These are phyloP conservation scores for Rhodotorula taiwanensis DNA, from an alignment of 768 basidiomycete genomes.

Conservation along the genomic window DNA sequence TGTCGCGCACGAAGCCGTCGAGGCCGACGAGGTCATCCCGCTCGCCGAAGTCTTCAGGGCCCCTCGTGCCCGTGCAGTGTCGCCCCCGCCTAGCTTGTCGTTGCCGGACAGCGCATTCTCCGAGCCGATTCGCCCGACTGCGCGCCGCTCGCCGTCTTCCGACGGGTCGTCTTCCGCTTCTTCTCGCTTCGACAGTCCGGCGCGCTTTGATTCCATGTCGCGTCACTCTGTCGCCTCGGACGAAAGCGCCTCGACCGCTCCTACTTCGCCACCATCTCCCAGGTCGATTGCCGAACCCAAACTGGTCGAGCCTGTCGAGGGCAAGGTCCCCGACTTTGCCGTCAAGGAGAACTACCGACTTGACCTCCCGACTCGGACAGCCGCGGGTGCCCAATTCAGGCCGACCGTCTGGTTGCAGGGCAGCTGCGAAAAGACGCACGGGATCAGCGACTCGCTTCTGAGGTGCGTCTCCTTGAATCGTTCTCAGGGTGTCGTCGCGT, in stretches of 20 bases:
- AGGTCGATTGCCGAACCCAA: conserved; percentile 31
- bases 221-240: neutral
- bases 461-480: conserved; percentile 41
- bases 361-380: conserved; percentile 30
- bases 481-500: neutral
- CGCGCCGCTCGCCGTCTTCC: neutral
- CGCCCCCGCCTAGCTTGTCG: conserved; percentile 9
- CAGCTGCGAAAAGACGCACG: conserved; percentile 47
- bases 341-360: conserved; percentile 51
- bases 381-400: conserved; percentile 20
- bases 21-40: conserved; percentile 20
- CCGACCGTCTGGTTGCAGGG: conserved; percentile 48
- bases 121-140: neutral
- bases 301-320: conserved; percentile 34
- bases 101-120: conserved; percentile 17
- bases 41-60: conserved; percentile 12
- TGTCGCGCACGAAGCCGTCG: conserved; percentile 46
- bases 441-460: conserved; percentile 50
- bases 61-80: neutral
- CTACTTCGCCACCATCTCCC: conserved; percentile 28
- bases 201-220: neutral
- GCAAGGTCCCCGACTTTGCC: conserved; percentile 42
- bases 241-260: conserved; percentile 20
- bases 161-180: neutral
- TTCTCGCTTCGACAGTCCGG: conserved; percentile 2